phyloP scores from a whole-genome alignment of 2,329 filamentous ascomycete genomes.

The Aspergillus hortae region DNA sequence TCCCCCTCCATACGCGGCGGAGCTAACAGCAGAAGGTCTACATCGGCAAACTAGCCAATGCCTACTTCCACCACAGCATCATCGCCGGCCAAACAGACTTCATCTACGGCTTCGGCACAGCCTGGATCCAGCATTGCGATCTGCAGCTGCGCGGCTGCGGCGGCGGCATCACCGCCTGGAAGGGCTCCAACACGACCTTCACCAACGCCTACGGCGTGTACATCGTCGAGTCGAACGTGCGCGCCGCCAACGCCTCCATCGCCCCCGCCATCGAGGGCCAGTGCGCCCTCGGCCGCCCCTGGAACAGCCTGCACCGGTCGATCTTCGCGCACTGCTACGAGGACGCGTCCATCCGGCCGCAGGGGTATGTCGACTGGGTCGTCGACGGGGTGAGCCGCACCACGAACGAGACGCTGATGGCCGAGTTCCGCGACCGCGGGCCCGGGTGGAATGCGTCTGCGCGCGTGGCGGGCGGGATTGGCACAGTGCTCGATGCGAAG shows the following conservation, averaged over 20 bases:
- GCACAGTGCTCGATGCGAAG: slow-evolving; percentile 43
- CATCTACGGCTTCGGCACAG: slow-evolving; percentile 65
- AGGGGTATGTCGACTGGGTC: slow-evolving; percentile 56
- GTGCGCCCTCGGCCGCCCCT: slow-evolving; percentile 61
- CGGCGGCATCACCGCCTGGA: slow-evolving; percentile 68
- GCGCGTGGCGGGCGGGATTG: slow-evolving; percentile 40
- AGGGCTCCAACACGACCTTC: slow-evolving; percentile 64
- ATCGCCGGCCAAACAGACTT: slow-evolving; percentile 67
- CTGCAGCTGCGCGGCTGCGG: slow-evolving; percentile 59
- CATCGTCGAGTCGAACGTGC: slow-evolving; percentile 53
- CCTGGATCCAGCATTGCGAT: slow-evolving; percentile 55
- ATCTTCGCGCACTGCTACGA: slow-evolving; percentile 56
- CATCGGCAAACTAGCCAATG: slow-evolving; percentile 63
- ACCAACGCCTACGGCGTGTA: slow-evolving; percentile 66
- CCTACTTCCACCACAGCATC: slow-evolving; percentile 59
- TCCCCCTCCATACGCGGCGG: no score
- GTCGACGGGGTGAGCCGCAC: slow-evolving; percentile 37
- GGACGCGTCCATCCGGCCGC: slow-evolving; percentile 51
- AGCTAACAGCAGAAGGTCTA: slow-evolving; percentile 46
- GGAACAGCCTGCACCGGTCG: slow-evolving; percentile 57
- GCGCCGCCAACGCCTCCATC: slow-evolving; percentile 51
- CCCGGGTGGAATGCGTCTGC: slow-evolving; percentile 54
- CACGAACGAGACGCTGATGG: slow-evolving; percentile 51
- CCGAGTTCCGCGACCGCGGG: slow-evolving; percentile 52
- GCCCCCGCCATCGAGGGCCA: slow-evolving; percentile 39